Percentiles rank a stretch among this genome's conserved stretches.
Conservation (phyloP, 805 yeast species). For the Kregervanrija pseudodelftensis region DNA sequence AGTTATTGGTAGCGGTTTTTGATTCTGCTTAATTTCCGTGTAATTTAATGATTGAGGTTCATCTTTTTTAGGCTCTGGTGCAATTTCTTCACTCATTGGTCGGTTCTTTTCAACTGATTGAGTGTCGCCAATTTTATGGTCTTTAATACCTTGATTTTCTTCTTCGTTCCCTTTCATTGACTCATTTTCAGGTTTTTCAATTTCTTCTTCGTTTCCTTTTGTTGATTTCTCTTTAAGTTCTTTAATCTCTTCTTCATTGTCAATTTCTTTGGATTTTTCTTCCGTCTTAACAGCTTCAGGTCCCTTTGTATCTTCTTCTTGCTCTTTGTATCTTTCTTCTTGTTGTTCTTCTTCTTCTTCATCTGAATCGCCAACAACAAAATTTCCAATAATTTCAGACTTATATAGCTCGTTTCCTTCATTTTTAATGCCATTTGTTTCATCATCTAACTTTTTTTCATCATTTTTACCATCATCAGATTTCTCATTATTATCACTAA, state of each 20-base stretch:
- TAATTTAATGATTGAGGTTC: neutral
- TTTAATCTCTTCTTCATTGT: neutral
- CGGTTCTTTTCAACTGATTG: neutral
- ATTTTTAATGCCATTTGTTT: too few relatives aligned
- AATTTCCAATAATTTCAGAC: too few relatives aligned
- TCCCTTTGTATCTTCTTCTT: neutral
- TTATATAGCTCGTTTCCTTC: too few relatives aligned
- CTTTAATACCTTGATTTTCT: neutral
- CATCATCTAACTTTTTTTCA: too few relatives aligned
- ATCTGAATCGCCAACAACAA: neutral
- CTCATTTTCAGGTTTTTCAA: conserved; percentile 1
- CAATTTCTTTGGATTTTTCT: neutral
- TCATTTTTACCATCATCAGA: too few relatives aligned
- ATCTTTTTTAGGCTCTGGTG: neutral
- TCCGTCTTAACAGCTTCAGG: neutral
- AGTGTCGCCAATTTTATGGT: neutral
- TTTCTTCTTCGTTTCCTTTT: neutral
- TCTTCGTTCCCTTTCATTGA: neutral
- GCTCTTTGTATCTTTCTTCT: neutral
- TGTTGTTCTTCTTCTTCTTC: neutral
- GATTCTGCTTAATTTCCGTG: neutral
- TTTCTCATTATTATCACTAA: too few relatives aligned
- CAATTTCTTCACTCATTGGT: neutral
- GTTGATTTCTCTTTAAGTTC: neutral
- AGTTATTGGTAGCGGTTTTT: neutral